Percentiles rank a stretch among this genome's conserved stretches.
Evolutionary conservation across 116 monocot genomes (phyloP).

Genomic region (Papilionanthe hybrid): DNA sequence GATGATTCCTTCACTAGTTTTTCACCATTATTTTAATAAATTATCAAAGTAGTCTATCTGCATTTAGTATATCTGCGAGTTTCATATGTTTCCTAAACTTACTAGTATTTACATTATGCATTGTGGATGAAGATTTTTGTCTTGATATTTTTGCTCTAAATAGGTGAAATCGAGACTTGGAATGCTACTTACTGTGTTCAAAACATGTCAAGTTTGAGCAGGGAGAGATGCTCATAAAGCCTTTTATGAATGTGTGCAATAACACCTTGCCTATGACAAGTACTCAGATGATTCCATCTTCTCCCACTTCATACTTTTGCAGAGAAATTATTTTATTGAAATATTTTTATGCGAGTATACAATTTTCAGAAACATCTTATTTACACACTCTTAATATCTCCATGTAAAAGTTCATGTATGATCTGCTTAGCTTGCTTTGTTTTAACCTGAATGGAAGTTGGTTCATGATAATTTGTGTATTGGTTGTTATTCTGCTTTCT

Average conservation of each 20-base stretch:
- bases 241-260: conserved; percentile 55
- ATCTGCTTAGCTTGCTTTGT: not conserved
- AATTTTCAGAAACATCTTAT: too few species aligned
- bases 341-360: not conserved
- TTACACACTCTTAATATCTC: not conserved
- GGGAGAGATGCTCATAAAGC: conserved; percentile 39
- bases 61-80: too few species aligned
- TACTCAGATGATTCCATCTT: conserved; percentile 12
- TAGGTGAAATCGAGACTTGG: not conserved
- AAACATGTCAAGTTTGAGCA: conserved; percentile 39
- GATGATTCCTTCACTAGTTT: too few species aligned
- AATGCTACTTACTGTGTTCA: conserved; percentile 44
- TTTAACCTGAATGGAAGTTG: too few species aligned
- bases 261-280: conserved; percentile 47
- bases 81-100: too few species aligned
- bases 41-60: too few species aligned
- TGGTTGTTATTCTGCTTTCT: too few species aligned
- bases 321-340: not conserved
- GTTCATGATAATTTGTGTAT: not conserved
- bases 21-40: too few species aligned
- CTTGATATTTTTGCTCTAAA: not conserved
- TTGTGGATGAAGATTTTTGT: not conserved
- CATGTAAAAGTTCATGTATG: not conserved
- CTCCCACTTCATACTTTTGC: not conserved
- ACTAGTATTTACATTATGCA: too few species aligned